Evolutionary conservation across 2,329 filamentous ascomycete species (phyloP).

Genomic region (Trichoderma harzianum): DNA sequence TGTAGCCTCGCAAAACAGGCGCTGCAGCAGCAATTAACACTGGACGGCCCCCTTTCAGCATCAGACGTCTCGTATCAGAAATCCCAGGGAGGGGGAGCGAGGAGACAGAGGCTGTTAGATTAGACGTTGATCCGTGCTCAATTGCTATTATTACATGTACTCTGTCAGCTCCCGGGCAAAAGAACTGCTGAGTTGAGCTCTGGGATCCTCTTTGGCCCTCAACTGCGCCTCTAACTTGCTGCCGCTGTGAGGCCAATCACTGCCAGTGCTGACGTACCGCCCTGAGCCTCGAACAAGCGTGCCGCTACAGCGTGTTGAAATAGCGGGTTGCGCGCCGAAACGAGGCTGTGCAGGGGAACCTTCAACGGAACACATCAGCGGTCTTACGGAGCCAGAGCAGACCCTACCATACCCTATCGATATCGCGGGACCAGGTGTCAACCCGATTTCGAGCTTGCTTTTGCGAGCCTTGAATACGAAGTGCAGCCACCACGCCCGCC

Average conservation of each 20-base stretch:
- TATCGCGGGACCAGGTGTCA: constrained; percentile 17
- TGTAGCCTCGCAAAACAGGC: background rate
- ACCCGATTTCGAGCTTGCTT: background rate
- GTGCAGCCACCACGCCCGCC: background rate
- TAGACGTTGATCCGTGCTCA: background rate
- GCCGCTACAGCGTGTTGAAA: background rate
- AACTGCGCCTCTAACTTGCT: constrained; percentile 15
- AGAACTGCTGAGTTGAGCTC: background rate
- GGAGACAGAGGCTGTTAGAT: background rate
- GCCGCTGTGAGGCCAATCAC: constrained; percentile 1
- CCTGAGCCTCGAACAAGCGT: constrained; percentile 10
- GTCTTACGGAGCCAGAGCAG: background rate
- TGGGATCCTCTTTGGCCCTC: background rate
- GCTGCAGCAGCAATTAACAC: background rate
- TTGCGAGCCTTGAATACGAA: background rate
- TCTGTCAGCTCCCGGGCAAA: background rate
- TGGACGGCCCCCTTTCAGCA: background rate
- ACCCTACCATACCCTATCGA: background rate
- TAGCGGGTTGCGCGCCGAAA: constrained; percentile 9
- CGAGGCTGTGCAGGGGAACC: constrained; percentile 21
- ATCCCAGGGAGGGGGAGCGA: background rate
- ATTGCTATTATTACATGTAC: background rate
- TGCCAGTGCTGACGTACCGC: constrained; percentile 11
- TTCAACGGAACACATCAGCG: constrained; percentile 14
- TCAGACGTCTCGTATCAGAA: background rate